Base-by-base conservation (phyloP, 106 monocot genomes). In the Chionographis japonica region DNA sequence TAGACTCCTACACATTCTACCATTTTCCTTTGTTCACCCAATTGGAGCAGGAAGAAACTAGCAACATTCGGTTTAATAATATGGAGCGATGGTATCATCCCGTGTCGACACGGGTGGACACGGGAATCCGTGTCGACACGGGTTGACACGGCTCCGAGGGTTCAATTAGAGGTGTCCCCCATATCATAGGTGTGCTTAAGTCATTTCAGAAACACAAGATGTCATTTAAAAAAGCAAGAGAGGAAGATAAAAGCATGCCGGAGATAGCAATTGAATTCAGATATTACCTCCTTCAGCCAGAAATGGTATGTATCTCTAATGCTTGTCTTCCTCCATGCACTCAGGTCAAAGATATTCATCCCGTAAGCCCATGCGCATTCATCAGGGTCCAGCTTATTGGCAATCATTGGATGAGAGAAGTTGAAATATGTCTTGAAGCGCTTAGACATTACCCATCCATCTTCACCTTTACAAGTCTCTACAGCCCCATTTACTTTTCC, bases 341-440 rank as follows among this genome's bases (percentile, higher is more conserved):
- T 70, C 55, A 97, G 78, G 56, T 97, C 95, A 70, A 92, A 97
- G 20, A 97, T 78, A 66, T 97, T 92, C 95, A 97, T 89, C 14
- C 95, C 95, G 71, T 92, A 97, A 8, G 95, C 92, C 95, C 95
- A 97, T 54, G 86, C 95, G 74, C 95, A 97, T 57, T 92, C 95
- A 38, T 82, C 43, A 9, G 81, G 79, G 57, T 92, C 83, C 43
- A 95, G 71, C 54, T 80, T 79, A 62, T 78, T 79, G 4, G 72
- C 73, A 65, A 95, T 86, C 36, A 95, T 67, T 15, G 88, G 95
- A 74, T 95, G 81, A 36, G 95, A 88, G 56, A 91, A 95, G 66
- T 95, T 95, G 61, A 95, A 86, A 68, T 95, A 95, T 77, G 82
- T 91, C 66, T 68, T 81, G 80, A 95, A 91, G 60, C 68, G 81